Percentiles rank a stretch among this genome's conserved stretches.
Conservation (phyloP, 2,329 filamentous ascomycete genomes). For the Colletotrichum sp. region DNA sequence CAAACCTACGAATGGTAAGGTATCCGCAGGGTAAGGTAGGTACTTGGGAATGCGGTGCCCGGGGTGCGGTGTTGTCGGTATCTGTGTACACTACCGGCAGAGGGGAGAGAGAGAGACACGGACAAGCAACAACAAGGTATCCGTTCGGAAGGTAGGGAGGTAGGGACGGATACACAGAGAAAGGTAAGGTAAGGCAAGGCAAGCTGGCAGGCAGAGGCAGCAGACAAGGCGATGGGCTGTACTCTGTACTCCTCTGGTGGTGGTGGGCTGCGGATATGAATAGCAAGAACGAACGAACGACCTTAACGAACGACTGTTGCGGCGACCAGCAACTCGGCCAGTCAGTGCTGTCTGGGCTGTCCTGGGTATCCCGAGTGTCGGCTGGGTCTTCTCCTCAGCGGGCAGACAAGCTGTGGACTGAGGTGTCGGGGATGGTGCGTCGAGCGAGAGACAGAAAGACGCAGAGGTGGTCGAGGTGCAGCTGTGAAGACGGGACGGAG, state of each 20-base stretch:
- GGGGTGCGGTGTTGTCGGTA: background rate
- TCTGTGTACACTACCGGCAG: background rate
- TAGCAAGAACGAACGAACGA: background rate
- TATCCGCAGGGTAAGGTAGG: background rate
- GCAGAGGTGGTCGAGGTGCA: constrained; percentile 1
- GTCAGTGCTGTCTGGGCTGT: background rate
- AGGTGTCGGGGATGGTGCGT: constrained; percentile 15
- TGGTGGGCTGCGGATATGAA: background rate
- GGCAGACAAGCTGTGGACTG: background rate
- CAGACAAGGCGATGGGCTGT: background rate
- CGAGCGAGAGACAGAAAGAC: constrained; percentile 2
- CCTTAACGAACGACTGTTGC: background rate
- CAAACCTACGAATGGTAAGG: background rate
- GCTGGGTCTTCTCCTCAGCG: background rate
- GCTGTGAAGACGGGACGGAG: background rate
- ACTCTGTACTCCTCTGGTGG: background rate
- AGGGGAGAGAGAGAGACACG: background rate
- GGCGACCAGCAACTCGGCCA: background rate
- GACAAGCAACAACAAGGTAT: background rate
- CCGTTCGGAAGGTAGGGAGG: background rate
- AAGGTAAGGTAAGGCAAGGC: background rate
- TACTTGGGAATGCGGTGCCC: background rate
- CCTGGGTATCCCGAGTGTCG: background rate
- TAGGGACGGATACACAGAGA: background rate
- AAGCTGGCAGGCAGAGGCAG: background rate